Evolutionary conservation across 139 green algal species (phyloP).

Genomic region (Volvox africanus): DNA sequence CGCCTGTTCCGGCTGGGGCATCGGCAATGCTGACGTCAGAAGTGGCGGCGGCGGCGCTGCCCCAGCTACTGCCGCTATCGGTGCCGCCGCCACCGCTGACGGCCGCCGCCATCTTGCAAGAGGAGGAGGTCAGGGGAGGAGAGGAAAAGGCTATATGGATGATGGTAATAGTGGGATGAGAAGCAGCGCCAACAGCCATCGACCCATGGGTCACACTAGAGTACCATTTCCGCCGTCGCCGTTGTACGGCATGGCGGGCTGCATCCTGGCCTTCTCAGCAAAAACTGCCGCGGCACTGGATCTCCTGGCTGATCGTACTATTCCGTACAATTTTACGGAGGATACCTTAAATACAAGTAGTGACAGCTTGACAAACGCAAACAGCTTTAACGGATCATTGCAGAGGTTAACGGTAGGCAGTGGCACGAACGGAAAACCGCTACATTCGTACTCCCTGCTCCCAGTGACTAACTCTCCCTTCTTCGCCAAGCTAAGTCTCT

Average conservation of each 20-base stretch:
- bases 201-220: background rate
- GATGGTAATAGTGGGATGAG: no score
- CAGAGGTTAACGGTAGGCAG: no score
- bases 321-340: background rate
- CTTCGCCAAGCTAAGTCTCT: background rate
- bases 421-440: background rate
- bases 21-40: background rate
- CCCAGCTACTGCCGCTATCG: background rate
- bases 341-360: no score
- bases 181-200: background rate
- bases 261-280: slow-evolving; percentile 11
- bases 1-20: background rate
- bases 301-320: background rate
- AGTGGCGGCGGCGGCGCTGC: background rate
- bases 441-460: background rate
- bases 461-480: slow-evolving; percentile 2
- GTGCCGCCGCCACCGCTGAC: background rate
- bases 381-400: no score
- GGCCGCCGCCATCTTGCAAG: no score
- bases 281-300: background rate
- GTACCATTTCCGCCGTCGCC: background rate
- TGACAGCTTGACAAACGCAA: no score
- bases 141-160: no score
- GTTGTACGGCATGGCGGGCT: background rate
- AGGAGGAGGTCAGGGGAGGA: no score